Conservation (phyloP, 768 basidiomycete genomes). For the Suillus clintonianus region DNA sequence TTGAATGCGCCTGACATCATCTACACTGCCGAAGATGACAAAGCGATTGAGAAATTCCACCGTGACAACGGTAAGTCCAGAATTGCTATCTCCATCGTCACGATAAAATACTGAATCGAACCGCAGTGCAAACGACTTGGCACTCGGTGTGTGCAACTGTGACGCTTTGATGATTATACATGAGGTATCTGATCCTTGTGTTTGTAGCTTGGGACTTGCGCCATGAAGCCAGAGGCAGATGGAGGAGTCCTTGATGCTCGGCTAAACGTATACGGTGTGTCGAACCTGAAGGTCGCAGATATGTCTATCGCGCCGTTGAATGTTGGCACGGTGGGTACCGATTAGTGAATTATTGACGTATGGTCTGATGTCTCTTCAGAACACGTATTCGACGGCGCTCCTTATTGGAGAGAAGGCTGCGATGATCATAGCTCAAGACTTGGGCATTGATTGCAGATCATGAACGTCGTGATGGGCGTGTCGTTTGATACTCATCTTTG, state of each 20-base stretch:
- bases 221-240: constrained; percentile 62
- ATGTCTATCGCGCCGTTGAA: constrained; percentile 42
- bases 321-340: constrained; percentile 30
- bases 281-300: constrained; percentile 62
- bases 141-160: constrained; percentile 27
- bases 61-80: constrained; percentile 16
- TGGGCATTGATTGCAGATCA: constrained; percentile 9
- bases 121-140: constrained; percentile 31
- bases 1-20: constrained; percentile 30
- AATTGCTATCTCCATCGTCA: background rate
- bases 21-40: constrained; percentile 37
- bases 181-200: background rate
- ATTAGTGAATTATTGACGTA: background rate
- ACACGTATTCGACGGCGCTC: constrained; percentile 22
- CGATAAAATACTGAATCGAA: background rate
- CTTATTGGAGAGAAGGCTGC: constrained; percentile 28
- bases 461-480: constrained; percentile 1
- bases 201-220: constrained; percentile 59
- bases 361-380: constrained; percentile 8
- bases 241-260: constrained; percentile 63
- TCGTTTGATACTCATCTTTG: background rate
- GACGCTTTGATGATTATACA: background rate
- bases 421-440: constrained; percentile 17
- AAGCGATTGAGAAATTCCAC: constrained; percentile 33
- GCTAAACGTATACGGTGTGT: constrained; percentile 62